Conservation (phyloP, 2,329 filamentous ascomycete genomes). For the Trichothecium sympodiale region DNA sequence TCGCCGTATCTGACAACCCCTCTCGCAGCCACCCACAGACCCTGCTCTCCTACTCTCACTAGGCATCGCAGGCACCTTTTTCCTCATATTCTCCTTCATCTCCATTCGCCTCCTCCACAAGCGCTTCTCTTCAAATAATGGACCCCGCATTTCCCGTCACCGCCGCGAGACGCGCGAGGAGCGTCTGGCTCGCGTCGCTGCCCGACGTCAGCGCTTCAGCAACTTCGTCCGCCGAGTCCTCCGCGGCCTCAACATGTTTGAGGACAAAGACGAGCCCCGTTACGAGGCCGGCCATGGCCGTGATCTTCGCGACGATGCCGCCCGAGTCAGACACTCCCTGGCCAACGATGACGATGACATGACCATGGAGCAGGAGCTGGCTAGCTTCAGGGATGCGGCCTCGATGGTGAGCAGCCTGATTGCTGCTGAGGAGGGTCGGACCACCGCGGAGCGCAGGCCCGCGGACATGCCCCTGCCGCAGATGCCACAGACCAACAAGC, state of each 20-base stretch:
- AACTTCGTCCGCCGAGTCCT: conserved; percentile 19
- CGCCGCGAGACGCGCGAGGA: conserved; percentile 13
- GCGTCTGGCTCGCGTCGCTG: conserved; percentile 14
- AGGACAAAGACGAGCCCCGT: conserved; percentile 20
- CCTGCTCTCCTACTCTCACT: conserved; percentile 12
- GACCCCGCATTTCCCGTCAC: conserved; percentile 13
- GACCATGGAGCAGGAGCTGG: conserved; percentile 38
- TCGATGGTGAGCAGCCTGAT: conserved; percentile 34
- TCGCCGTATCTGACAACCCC: conserved; percentile 6
- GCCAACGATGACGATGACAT: conserved; percentile 10
- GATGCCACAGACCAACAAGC: no score
- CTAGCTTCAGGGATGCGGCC: conserved; percentile 33
- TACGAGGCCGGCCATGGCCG: conserved; percentile 1
- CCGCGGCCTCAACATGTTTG: conserved; percentile 14
- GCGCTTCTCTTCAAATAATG: conserved; percentile 10
- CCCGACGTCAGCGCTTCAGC: conserved; percentile 13
- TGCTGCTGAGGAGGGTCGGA: conserved; percentile 27
- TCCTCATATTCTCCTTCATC: conserved; percentile 15
- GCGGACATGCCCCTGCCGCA: conserved; percentile 10
- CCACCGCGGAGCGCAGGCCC: conserved; percentile 3
- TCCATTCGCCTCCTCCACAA: conserved; percentile 13
- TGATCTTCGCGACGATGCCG: conserved; percentile 1
- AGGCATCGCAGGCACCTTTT: conserved; percentile 12
- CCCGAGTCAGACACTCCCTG: conserved; percentile 2
- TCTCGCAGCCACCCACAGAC: conserved; percentile 3